A percentile compares a stretch with the other conserved stretches of the same genome.
These are phyloP conservation scores for Amylocarpus encephaloides DNA, from an alignment of 2,329 filamentous ascomycete species.

Conservation along the genomic window DNA sequence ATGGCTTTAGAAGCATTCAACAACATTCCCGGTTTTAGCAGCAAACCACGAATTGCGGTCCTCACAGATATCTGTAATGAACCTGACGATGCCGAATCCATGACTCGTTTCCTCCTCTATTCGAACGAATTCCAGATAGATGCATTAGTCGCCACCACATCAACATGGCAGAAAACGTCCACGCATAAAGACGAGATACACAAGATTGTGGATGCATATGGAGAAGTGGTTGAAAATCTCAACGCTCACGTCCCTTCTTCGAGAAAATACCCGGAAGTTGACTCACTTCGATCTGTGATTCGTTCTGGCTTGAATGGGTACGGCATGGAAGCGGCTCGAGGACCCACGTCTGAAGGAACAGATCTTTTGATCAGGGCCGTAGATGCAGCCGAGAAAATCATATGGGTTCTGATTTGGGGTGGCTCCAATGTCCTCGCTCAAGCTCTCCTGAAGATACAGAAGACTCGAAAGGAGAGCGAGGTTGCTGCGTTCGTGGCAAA, in stretches of 20 bases:
- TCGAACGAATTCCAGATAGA: slow-evolving; percentile 41
- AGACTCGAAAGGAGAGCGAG: slow-evolving; percentile 28
- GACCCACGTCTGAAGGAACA: slow-evolving; percentile 28
- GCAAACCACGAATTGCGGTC: slow-evolving; percentile 34
- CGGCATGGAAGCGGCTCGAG: slow-evolving; percentile 8
- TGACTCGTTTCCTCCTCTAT: slow-evolving; percentile 41
- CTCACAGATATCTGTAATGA: slow-evolving; percentile 42
- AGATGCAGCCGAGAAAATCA: slow-evolving; percentile 41
- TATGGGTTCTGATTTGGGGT: slow-evolving; percentile 19
- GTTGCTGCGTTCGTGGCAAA: slow-evolving; percentile 35
- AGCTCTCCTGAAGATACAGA: slow-evolving; percentile 24
- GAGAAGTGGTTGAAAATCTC: slow-evolving; percentile 40
- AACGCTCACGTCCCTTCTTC: slow-evolving; percentile 42
- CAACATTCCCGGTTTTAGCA: neutral
- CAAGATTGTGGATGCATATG: slow-evolving; percentile 40
- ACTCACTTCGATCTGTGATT: slow-evolving; percentile 34
- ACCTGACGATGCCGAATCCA: slow-evolving; percentile 40
- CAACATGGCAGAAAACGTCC: slow-evolving; percentile 39
- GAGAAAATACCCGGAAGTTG: slow-evolving; percentile 36
- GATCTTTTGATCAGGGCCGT: slow-evolving; percentile 40
- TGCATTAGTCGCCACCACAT: slow-evolving; percentile 41
- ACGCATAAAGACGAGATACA: slow-evolving; percentile 37
- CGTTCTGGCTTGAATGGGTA: slow-evolving; percentile 32
- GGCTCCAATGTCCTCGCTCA: too few species aligned
- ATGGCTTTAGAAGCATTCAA: neutral